These are phyloP conservation scores for Sporothrix variecibatus DNA, from an alignment of 2,329 filamentous ascomycete species.

Conservation along the genomic window DNA sequence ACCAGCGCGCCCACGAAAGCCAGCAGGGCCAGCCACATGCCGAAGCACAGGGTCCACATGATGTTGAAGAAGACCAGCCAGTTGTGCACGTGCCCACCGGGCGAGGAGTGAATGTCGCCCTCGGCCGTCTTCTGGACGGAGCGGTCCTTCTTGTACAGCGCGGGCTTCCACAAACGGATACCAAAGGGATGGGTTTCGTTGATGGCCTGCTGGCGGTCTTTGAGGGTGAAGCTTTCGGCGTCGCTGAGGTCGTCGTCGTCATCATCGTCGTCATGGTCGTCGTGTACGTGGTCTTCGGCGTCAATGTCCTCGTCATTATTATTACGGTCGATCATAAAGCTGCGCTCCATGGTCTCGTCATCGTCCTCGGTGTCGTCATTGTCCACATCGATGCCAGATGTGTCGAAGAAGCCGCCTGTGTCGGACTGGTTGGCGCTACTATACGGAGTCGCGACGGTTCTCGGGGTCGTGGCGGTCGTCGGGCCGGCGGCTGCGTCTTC, in stretches of 20 bases:
- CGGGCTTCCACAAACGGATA: slow-evolving; percentile 98
- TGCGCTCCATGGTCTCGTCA: slow-evolving; percentile 24
- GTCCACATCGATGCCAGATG: neutral
- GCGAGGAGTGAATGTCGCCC: slow-evolving; percentile 93
- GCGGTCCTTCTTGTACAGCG: slow-evolving; percentile 94
- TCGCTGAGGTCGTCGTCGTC: slow-evolving; percentile 76
- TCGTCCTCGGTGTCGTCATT: slow-evolving; percentile 13
- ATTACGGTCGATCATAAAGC: slow-evolving; percentile 27
- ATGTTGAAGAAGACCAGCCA: slow-evolving; percentile 89
- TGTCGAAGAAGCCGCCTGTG: slow-evolving; percentile 8
- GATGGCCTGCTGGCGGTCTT: slow-evolving; percentile 95
- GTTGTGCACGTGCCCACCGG: slow-evolving; percentile 79
- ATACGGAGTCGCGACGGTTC: neutral
- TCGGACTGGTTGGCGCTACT: slow-evolving; percentile 11
- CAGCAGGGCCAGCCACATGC: slow-evolving; percentile 89
- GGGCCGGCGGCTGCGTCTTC: slow-evolving; percentile 29
- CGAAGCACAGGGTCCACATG: slow-evolving; percentile 87
- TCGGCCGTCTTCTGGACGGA: slow-evolving; percentile 96
- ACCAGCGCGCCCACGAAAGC: slow-evolving; percentile 72
- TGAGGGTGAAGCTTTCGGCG: slow-evolving; percentile 95
- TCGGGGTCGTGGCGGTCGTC: slow-evolving; percentile 2
- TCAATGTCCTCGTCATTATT: slow-evolving; percentile 40
- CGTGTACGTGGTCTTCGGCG: slow-evolving; percentile 41
- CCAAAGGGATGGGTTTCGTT: slow-evolving; percentile 98
- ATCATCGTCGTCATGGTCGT: slow-evolving; percentile 49